Conservation (phyloP, 495 filamentous ascomycete species). For the Podospora australis region DNA sequence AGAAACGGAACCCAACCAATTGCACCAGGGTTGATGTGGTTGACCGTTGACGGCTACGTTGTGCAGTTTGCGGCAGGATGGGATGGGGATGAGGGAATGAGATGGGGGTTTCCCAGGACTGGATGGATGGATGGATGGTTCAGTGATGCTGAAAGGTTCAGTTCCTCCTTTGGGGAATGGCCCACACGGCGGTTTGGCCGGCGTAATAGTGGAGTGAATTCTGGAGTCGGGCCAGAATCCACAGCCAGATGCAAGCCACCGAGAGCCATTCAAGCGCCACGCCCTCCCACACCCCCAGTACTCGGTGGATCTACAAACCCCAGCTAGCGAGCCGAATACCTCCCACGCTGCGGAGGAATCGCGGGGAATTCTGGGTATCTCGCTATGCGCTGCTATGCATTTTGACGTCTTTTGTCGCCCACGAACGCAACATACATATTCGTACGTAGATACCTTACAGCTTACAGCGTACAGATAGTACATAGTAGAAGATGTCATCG, state of each 20-base stretch:
- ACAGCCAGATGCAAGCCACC: constrained; percentile 14
- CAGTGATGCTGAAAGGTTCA: too few relatives aligned
- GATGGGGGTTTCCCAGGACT: neutral
- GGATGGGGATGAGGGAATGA: neutral
- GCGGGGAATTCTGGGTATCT: constrained; percentile 12
- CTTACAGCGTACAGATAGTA: too few relatives aligned
- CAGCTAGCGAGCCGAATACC: constrained; percentile 14
- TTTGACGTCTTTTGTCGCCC: too few relatives aligned
- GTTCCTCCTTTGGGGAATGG: too few relatives aligned
- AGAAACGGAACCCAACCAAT: neutral
- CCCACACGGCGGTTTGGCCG: constrained; percentile 45
- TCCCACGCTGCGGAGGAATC: neutral
- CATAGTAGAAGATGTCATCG: too few relatives aligned
- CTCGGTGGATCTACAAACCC: neutral
- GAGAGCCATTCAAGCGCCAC: constrained; percentile 1
- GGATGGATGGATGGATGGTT: constrained; percentile 9
- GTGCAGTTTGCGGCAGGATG: too few relatives aligned
- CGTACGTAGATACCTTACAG: too few relatives aligned
- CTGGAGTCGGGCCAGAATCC: constrained; percentile 24
- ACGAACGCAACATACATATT: too few relatives aligned
- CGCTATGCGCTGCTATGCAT: constrained; percentile 13
- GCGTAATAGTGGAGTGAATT: constrained; percentile 48
- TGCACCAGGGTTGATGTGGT: neutral
- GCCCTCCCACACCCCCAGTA: constrained; percentile 5
- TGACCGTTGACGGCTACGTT: too few relatives aligned